Conservation (phyloP, 768 basidiomycete species). For the Chalciporus piperatus region DNA sequence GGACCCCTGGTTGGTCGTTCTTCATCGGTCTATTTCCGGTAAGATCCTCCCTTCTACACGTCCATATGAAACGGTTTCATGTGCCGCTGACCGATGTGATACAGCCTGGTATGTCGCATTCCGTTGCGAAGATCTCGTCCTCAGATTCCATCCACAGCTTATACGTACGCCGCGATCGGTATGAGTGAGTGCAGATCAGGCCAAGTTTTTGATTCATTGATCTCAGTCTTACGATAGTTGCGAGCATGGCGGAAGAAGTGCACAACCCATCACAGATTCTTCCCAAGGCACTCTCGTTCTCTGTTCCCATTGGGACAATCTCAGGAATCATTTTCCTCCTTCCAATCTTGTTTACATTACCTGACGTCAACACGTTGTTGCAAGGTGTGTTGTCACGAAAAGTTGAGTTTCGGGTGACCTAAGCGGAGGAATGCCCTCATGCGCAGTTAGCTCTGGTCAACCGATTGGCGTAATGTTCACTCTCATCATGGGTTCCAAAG, state of each 20-base stretch:
- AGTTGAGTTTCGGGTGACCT: not conserved
- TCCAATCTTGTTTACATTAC: conserved; percentile 64
- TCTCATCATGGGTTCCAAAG: conserved; percentile 57
- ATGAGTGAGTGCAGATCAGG: conserved; percentile 44
- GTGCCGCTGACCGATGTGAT: not conserved
- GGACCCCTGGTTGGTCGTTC: conserved; percentile 67
- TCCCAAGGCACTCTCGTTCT: conserved; percentile 53
- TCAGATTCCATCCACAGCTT: conserved; percentile 36
- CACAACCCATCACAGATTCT: conserved; percentile 53
- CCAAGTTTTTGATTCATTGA: not conserved
- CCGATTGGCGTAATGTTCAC: conserved; percentile 63
- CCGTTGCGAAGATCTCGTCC: not conserved
- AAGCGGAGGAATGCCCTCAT: not conserved
- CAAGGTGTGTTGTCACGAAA: conserved; percentile 36
- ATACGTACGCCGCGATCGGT: conserved; percentile 57
- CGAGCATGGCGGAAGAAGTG: conserved; percentile 69
- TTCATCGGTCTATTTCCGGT: conserved; percentile 64
- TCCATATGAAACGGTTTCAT: not conserved
- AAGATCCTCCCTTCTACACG: conserved; percentile 13
- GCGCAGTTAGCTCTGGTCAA: conserved; percentile 56
- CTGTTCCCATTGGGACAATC: conserved; percentile 50
- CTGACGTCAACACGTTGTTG: conserved; percentile 52
- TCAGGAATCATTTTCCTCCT: conserved; percentile 55
- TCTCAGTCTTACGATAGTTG: conserved; percentile 35
- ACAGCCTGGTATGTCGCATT: conserved; percentile 27